phyloP scores from a whole-genome alignment of 306 rosid species.

The Rosa multiflora region DNA sequence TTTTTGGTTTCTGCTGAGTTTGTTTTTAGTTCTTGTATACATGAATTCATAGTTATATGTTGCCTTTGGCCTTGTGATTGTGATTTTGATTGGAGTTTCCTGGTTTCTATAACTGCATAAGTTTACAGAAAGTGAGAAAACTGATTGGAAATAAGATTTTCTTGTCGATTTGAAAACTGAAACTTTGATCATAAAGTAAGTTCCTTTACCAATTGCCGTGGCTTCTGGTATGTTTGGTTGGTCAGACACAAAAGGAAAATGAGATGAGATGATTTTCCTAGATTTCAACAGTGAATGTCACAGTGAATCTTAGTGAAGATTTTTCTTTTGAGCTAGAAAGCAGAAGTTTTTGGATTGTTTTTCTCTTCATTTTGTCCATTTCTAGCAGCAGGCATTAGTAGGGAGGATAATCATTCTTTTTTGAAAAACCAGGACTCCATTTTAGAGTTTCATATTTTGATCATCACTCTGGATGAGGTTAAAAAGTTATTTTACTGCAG shows the following conservation, averaged over 20 bases:
- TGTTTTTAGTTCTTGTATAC: too few relatives aligned
- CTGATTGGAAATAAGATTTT: neutral
- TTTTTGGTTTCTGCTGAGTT: conserved; percentile 13
- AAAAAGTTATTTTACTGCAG: conserved; percentile 18
- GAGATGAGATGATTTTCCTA: conserved; percentile 10
- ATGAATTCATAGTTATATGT: too few relatives aligned
- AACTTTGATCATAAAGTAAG: conserved; percentile 2
- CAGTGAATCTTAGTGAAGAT: neutral
- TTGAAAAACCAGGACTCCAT: conserved; percentile 10
- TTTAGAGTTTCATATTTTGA: neutral
- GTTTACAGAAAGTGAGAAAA: neutral
- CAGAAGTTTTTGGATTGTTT: conserved; percentile 16
- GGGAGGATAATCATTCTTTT: conserved; percentile 20
- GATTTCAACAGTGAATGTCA: neutral
- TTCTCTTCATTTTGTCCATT: conserved; percentile 12
- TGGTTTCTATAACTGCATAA: neutral
- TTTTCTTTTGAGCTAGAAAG: conserved; percentile 19
- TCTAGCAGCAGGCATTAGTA: conserved; percentile 13
- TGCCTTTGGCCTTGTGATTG: conserved; percentile 6
- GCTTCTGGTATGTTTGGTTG: conserved; percentile 23
- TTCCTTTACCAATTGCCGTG: neutral
- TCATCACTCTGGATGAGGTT: conserved; percentile 3
- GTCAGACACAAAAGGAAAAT: conserved; percentile 14
- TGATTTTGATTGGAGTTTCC: neutral
- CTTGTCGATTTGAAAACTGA: neutral